Evolutionary conservation across 2,329 filamentous ascomycete species (phyloP), one percentile per base, ranked within the genome.

Genomic region (Pseudocercospora macadamiae): DNA sequence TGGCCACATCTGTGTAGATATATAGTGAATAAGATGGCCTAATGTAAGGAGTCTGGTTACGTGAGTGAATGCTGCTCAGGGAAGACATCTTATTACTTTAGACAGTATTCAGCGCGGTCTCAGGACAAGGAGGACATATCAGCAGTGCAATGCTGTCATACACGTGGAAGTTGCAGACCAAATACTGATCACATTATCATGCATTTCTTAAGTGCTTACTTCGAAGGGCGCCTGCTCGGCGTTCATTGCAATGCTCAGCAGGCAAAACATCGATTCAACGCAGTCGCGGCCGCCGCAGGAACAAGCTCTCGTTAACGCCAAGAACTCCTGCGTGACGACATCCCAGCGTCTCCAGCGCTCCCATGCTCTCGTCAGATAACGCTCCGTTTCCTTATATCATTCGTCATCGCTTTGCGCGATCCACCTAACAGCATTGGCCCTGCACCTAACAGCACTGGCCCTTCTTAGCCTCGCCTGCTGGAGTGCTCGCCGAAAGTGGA

Each of bases 401-500:
- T 49, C 19, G 7, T 19, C 8, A 21, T 49, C 10, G 47, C 6
- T 21, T 16, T 32, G 14, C 26, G 16, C 47, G 16, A 8, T 12
- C 6, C 5, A 30, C n/a, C n/a, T n/a, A n/a, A n/a, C n/a, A n/a
- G n/a, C n/a, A n/a, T n/a, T n/a, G n/a, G n/a, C 28, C 28, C 4
- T 42, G 37, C 37, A 10, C 10, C 26, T 60, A 60, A 79, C 90
- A 95, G 80, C 91, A 95, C 76, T 90, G 90, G 73, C 89, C 87
- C 67, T 86, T 83, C 83, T 96, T 93, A 71, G 85, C 83, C 69
- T 90, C 85, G 71, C 91, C 85, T 69, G 95, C 90, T 52, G 91
- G 86, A 79, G 93, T 91, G 83, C 86, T 93, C 71, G 96, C 89
- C 66, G 91, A 89, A 72, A 97, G 90, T 51, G 83, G 80, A 75